Base-by-base conservation (phyloP, 176 grass and related monocot genomes). In the Carex parvula region DNA sequence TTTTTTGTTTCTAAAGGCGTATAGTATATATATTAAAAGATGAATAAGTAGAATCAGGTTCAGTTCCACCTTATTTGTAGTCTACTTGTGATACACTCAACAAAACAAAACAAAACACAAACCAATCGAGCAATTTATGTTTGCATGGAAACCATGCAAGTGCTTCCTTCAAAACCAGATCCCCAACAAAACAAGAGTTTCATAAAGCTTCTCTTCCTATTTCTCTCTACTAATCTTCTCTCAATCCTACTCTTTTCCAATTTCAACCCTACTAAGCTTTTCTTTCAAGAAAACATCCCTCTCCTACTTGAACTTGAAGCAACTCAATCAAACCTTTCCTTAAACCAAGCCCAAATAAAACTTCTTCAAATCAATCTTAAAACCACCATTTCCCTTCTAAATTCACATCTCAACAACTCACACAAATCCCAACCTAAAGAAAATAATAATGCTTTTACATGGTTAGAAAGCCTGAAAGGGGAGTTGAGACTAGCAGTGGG, bases 161-260 rank as follows among this genome's bases (percentile, higher is more conserved):
- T 29, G 46, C 50, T 62, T 62, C 64, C 46, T 79, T 18, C 57
- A 59, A 59, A 59, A 59, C 16, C 57, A 59, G 76, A 26, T 32
- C 59, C 42, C 42, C 32, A 75, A 72, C 33, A 54, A 87, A 32
- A 57, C n/a, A 50, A 13, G 35, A 6, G 50, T n/a, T 33, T 81
- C 60, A 66, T 84, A 59, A 74, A 79, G 12, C 39, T 85, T 30
- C 41, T 92, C 16, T 46, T 90, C 21, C n/a, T 90, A 59, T 79
- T 90, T 52, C 17, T 75, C 6, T 42, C 78, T 39, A 90, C 88
- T 3, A 92, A 88, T 55, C 17, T 46, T 50, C 6, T 58, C 30
- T 88, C 91, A 55, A 20, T 92, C 62, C 70, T 92, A 66, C 22
- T 90, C 82, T 92, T 83, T 80, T 90, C 90, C 20, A 83, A 79